phyloP scores from a whole-genome alignment of 2,329 filamentous ascomycete genomes.

The Trichothecium sympodiale region DNA sequence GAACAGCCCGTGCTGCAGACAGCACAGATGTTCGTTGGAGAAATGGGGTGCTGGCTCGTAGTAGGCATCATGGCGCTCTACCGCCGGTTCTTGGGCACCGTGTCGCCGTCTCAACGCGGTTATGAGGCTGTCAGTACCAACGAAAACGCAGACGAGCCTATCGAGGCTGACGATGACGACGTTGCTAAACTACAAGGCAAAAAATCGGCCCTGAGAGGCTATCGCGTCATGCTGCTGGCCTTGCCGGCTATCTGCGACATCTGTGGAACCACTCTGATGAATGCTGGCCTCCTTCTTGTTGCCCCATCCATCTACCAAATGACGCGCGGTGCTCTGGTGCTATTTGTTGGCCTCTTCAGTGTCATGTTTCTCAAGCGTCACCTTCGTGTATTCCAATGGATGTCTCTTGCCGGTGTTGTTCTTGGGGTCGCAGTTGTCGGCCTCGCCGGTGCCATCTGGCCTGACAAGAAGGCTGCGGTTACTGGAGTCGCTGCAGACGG shows the following conservation, averaged over 20 bases:
- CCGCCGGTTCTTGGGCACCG: slow-evolving; percentile 39
- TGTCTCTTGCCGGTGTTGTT: slow-evolving; percentile 77
- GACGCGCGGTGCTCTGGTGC: slow-evolving; percentile 86
- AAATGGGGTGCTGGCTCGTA: slow-evolving; percentile 93
- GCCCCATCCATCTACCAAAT: slow-evolving; percentile 97
- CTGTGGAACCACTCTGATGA: slow-evolving; percentile 92
- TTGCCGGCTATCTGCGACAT: slow-evolving; percentile 91
- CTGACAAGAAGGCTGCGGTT: slow-evolving; percentile 45
- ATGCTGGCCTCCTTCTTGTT: slow-evolving; percentile 85
- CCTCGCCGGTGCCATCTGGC: slow-evolving; percentile 73
- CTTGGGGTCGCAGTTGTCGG: slow-evolving; percentile 82
- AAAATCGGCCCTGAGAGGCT: slow-evolving; percentile 55
- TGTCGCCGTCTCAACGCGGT: slow-evolving; percentile 33
- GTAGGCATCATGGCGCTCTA: slow-evolving; percentile 61
- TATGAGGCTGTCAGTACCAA: slow-evolving; percentile 54
- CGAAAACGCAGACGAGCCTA: slow-evolving; percentile 32
- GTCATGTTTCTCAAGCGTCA: slow-evolving; percentile 77
- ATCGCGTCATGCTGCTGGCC: slow-evolving; percentile 62
- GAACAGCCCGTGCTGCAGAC: slow-evolving; percentile 96
- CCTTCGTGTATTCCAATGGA: slow-evolving; percentile 84
- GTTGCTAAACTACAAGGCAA: slow-evolving; percentile 23
- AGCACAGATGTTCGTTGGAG: slow-evolving; percentile 94
- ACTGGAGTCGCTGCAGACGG: slow-evolving; percentile 18
- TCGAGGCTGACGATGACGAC: slow-evolving; percentile 26
- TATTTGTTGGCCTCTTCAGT: slow-evolving; percentile 93